phyloP scores from a whole-genome alignment of 148 eudicot species.

The Vaccinium darrowii region DNA sequence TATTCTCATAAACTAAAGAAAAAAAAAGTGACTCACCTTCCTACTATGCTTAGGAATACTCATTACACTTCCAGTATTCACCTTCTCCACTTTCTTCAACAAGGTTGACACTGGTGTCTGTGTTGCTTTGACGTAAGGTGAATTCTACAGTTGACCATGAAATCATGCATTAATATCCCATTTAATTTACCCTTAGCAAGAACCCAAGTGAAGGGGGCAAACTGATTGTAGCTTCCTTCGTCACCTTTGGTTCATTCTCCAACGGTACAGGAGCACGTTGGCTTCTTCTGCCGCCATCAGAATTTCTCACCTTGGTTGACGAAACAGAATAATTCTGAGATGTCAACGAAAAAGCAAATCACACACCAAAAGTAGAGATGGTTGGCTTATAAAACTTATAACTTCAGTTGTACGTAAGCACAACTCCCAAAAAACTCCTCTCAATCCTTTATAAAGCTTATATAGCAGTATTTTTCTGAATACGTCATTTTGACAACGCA shows the following conservation, averaged over 20 bases:
- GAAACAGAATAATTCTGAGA: slow-evolving; percentile 57
- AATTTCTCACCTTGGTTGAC: slow-evolving; percentile 46
- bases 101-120: slow-evolving; percentile 71
- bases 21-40: slow-evolving; percentile 49
- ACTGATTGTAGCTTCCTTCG: slow-evolving; percentile 16
- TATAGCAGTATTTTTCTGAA: not conserved
- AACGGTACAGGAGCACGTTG: slow-evolving; percentile 37
- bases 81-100: slow-evolving; percentile 69
- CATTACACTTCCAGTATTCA: slow-evolving; percentile 53
- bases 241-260: slow-evolving; percentile 34
- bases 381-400: not conserved
- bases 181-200: not conserved
- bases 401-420: not conserved
- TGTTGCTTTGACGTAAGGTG: slow-evolving; percentile 45
- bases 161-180: slow-evolving; percentile 8
- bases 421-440: not conserved
- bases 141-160: slow-evolving; percentile 35
- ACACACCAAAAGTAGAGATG: not conserved
- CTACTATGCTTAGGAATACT: slow-evolving; percentile 78
- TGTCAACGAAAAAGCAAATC: not conserved
- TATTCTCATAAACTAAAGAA: slow-evolving; percentile 8
- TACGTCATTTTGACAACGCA: not conserved
- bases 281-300: slow-evolving; percentile 37
- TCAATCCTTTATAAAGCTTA: not conserved
- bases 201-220: slow-evolving; percentile 1